Evolutionary conservation across 495 filamentous ascomycete species (phyloP).

Genomic region (Penicilliopsis zonata): DNA sequence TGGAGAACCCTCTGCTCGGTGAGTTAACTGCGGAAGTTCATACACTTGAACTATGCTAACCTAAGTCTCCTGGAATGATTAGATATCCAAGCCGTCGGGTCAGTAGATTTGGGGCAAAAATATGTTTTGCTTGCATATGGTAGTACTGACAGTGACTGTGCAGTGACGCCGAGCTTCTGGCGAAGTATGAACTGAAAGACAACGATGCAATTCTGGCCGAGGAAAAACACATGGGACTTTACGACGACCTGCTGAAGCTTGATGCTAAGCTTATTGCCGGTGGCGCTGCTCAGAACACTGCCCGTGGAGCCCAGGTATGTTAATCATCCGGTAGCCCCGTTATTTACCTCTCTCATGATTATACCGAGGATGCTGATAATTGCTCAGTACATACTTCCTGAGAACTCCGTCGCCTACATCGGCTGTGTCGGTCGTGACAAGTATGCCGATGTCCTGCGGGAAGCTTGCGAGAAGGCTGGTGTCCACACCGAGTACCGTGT

Average conservation of each 20-base stretch:
- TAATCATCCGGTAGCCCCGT: not conserved
- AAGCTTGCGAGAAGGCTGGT: slow-evolving; percentile 69
- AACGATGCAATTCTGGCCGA: slow-evolving; percentile 98
- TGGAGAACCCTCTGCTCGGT: slow-evolving; percentile 97
- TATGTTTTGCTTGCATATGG: not conserved
- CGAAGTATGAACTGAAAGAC: slow-evolving; percentile 85
- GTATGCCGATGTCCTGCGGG: slow-evolving; percentile 72
- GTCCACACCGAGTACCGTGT: slow-evolving; percentile 88
- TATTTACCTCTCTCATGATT: not conserved
- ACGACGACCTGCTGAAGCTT: slow-evolving; percentile 82
- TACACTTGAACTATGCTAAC: slow-evolving; percentile 4
- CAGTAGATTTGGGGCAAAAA: slow-evolving; percentile 8
- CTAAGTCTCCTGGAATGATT: slow-evolving; percentile 1
- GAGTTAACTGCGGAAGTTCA: slow-evolving; percentile 18
- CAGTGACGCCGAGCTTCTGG: slow-evolving; percentile 59
- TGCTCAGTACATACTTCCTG: slow-evolving; percentile 72
- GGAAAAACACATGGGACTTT: slow-evolving; percentile 75
- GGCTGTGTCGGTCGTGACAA: slow-evolving; percentile 89
- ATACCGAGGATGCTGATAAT: slow-evolving; percentile 4
- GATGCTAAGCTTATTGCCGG: slow-evolving; percentile 91
- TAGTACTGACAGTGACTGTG: slow-evolving; percentile 2
- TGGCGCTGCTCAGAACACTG: slow-evolving; percentile 96
- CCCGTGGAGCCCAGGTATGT: slow-evolving; percentile 77
- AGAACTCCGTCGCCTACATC: slow-evolving; percentile 79
- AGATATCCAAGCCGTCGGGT: slow-evolving; percentile 91